These are phyloP conservation scores for Ophiostoma montium DNA, from an alignment of 2,329 filamentous ascomycete genomes.

Conservation along the genomic window DNA sequence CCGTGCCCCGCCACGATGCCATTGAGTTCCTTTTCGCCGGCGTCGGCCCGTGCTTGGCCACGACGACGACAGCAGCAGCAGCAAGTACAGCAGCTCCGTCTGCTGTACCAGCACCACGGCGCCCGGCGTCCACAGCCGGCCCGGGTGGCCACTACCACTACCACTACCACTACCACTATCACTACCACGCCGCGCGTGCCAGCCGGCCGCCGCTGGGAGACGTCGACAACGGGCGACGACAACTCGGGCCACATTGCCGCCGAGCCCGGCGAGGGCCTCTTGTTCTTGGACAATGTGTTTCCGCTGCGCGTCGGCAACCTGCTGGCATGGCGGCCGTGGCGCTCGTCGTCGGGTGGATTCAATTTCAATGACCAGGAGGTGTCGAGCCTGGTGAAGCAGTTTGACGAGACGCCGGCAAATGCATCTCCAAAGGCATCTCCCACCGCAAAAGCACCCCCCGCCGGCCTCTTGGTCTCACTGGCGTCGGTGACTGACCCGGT, in stretches of 20 bases:
- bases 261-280: constrained; percentile 60
- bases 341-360: no score
- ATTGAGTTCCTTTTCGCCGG: constrained; percentile 8
- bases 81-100: not conserved
- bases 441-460: not conserved
- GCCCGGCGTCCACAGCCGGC: not conserved
- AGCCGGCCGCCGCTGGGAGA: constrained; percentile 24
- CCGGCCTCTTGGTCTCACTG: not conserved
- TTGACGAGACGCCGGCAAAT: constrained; percentile 32
- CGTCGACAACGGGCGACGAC: constrained; percentile 39
- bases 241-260: constrained; percentile 73
- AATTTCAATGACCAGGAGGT: constrained; percentile 28
- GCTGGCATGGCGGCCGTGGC: constrained; percentile 30
- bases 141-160: not conserved
- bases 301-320: constrained; percentile 53
- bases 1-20: constrained; percentile 5
- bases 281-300: constrained; percentile 89
- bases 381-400: constrained; percentile 34
- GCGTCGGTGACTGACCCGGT: constrained; percentile 30
- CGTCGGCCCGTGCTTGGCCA: constrained; percentile 1
- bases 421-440: not conserved
- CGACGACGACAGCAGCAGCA: not conserved
- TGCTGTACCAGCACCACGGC: not conserved
- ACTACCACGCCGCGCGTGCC: not conserved
- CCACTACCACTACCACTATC: not conserved